phyloP scores from a whole-genome alignment of 345 rosid genomes.

The Murraya koenigii region DNA sequence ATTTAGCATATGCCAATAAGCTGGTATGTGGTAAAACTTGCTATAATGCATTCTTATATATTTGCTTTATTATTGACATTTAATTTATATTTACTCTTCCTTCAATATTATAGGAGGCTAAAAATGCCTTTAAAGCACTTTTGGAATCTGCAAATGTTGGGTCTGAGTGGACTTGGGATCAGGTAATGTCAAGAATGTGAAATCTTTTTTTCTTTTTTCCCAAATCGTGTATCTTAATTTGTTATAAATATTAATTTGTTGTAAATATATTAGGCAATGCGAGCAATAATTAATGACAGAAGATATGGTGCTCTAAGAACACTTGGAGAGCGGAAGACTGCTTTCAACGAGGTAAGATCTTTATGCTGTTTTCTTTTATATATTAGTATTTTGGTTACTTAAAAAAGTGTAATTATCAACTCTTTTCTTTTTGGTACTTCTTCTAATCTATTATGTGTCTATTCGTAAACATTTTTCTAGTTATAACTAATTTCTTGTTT shows the following conservation, averaged over 20 bases:
- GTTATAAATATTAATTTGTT: constrained; percentile 23
- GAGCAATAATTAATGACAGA: constrained; percentile 79
- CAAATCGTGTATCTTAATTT: constrained; percentile 22
- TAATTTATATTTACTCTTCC: constrained; percentile 9
- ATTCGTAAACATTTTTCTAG: constrained; percentile 7
- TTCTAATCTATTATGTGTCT: constrained; percentile 9
- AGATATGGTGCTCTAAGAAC: constrained; percentile 89
- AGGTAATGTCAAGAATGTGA: constrained; percentile 41
- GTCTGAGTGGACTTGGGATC: constrained; percentile 98
- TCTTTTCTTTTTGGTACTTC: constrained; percentile 15
- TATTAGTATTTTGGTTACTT: constrained; percentile 11
- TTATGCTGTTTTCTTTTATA: neutral
- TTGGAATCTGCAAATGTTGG: constrained; percentile 78
- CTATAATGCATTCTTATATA: constrained; percentile 1
- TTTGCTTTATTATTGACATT: constrained; percentile 17
- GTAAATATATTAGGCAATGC: constrained; percentile 64
- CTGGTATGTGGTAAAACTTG: constrained; percentile 40
- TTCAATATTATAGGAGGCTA: constrained; percentile 58
- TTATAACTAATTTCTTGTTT: constrained; percentile 16
- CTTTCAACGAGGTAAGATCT: constrained; percentile 78
- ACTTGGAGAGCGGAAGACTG: constrained; percentile 95
- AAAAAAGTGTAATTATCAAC: neutral
- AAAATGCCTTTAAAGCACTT: constrained; percentile 76
- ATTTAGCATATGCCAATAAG: constrained; percentile 56
- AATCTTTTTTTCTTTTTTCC: constrained; percentile 8